Evolutionary conservation across 345 rosid species (phyloP).

Genomic region (Microcos paniculata): DNA sequence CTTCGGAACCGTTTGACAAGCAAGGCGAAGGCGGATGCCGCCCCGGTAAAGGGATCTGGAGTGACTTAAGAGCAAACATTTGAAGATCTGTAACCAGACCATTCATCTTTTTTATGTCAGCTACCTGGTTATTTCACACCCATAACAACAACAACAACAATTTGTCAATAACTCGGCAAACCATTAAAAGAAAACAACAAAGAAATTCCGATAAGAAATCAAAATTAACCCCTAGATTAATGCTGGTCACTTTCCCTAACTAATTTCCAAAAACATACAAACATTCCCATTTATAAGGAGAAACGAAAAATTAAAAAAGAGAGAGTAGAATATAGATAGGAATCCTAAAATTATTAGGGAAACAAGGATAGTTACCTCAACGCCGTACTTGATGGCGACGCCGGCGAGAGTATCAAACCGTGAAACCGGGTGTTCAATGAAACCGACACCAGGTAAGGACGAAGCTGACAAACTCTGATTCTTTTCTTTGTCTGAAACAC

Average conservation of each 20-base stretch:
- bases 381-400: slow-evolving; percentile 89
- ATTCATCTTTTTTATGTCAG: slow-evolving; percentile 80
- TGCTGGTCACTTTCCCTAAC: neutral
- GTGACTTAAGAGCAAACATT: slow-evolving; percentile 80
- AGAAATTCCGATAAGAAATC: neutral
- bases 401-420: slow-evolving; percentile 91
- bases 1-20: slow-evolving; percentile 40
- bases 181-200: neutral
- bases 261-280: neutral
- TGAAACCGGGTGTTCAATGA: slow-evolving; percentile 68
- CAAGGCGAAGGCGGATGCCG: slow-evolving; percentile 78
- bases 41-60: slow-evolving; percentile 83
- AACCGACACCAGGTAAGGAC: slow-evolving; percentile 31
- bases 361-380: slow-evolving; percentile 52
- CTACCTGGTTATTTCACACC: slow-evolving; percentile 45
- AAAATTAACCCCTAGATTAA: neutral
- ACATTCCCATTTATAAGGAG: no score
- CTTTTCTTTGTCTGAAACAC: slow-evolving; percentile 17
- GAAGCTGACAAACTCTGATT: slow-evolving; percentile 35
- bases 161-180: neutral
- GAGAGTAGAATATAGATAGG: neutral
- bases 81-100: slow-evolving; percentile 84
- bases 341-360: neutral
- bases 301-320: neutral
- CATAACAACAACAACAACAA: slow-evolving; percentile 2